Evolutionary conservation across 2,329 filamentous ascomycete genomes (phyloP), one percentile per base, ranked within the genome.

Genomic region (Fusarium illudens): DNA sequence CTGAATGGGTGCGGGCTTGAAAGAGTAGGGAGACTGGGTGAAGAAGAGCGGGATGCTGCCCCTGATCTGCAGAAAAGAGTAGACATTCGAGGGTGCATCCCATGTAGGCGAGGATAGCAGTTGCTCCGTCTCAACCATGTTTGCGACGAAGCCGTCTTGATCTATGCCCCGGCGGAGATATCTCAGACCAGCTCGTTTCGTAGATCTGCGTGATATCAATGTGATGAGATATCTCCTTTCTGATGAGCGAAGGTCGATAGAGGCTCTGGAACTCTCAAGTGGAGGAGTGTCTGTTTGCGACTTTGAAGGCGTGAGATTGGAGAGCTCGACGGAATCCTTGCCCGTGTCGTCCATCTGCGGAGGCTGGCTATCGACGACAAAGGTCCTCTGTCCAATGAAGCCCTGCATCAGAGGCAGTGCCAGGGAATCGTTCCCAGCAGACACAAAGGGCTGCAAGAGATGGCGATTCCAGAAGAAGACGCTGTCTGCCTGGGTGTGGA

Each of bases 1-100:
- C 33, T 96, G 82, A 13, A 92, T 86, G 0, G 95, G 94, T 11
- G 92, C 85, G 0, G 96, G 96, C 75, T 97, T 97, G 70, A 98
- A 88, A 10, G 93, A 94, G 78, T 97, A 98, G 0, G 95, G 94
- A 0, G 92, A 93, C 75, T 99, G 96, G 0, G 94, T 96, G 76
- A 97, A 99, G 82, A 96, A 98, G 0, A 98, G 80, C 0, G 96
- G 96, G 67, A 98, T 97, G 20, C 94, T 97, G 7, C 94, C 95
- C 67, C 96, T 88, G 22, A 94, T 84, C 76, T 99, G 96, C 4
- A 96, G 82, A 72, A 97, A 96, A 0, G 94, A 97, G 77, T 93
- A 92, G 3, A 90, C 84, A 69, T 88, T 92, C 3, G 79, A 82
- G 0, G 84, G 80, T 0, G 84, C 75, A 17, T 89, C 84, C 89